Conservation (phyloP, 306 rosid species). For the Trifolium dubium region DNA sequence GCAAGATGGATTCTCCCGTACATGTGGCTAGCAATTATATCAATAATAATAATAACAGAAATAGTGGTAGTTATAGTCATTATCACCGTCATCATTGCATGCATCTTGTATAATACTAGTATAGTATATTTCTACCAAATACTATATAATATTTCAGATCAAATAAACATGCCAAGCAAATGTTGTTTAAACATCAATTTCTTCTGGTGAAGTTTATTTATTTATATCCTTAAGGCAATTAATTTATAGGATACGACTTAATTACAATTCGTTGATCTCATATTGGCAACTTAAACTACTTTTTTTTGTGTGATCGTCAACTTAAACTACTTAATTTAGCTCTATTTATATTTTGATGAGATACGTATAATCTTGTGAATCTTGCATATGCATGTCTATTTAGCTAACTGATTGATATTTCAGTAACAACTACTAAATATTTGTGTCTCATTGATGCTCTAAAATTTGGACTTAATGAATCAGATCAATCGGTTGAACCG, state of each 20-base stretch:
- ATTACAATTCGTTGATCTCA: neutral
- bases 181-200: conserved; percentile 41
- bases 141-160: neutral
- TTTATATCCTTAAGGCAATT: conserved; percentile 2
- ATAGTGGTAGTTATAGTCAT: conserved; percentile 46
- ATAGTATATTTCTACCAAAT: neutral
- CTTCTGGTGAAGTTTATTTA: conserved; percentile 37
- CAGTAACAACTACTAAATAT: neutral
- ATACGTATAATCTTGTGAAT: conserved; percentile 22
- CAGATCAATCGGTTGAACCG: no score
- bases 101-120: conserved; percentile 16
- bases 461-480: no score
- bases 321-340: neutral
- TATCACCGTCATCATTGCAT: conserved; percentile 47
- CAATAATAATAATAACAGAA: conserved; percentile 29
- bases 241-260: conserved; percentile 1
- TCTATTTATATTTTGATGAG: conserved; percentile 15
- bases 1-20: conserved; percentile 36
- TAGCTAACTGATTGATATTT: neutral
- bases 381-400: conserved; percentile 8
- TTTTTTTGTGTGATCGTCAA: neutral
- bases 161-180: conserved; percentile 31
- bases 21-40: conserved; percentile 43
- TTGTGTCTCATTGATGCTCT: neutral
- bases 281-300: conserved; percentile 9